Base-by-base conservation (phyloP, 495 filamentous ascomycete species). In the Wilcoxina mikolae region DNA sequence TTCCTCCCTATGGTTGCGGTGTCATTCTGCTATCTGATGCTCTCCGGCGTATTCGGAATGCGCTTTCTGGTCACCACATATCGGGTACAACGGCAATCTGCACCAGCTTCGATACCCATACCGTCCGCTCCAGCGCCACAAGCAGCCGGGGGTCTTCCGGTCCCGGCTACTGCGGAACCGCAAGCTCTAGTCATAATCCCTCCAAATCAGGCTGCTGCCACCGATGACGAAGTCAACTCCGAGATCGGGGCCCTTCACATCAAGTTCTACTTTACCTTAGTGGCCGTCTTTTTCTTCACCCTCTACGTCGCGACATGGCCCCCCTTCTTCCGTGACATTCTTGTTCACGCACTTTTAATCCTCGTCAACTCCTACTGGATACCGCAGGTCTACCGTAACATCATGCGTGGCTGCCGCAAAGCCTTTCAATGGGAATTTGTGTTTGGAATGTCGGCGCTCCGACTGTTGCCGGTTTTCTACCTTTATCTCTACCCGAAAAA, bases 341-440 rank as follows among this genome's bases (percentile, higher is more conserved):
- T 90, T 69, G 75, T 82, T 58, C 82, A 87, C 65, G 55, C 70
- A 2, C 61, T 93, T 3, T 69, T 77, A 22, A 77, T 85, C 56
- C 55, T 76, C 56, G 94, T 94, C 58, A 77, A 94, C 27, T 94
- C 88, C 20, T 83, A 94, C 65, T 95, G 90, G 90, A 57, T 77
- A 0, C 91, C 91, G 0, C 91, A 98, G 65, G 88, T 95, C 60
- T 78, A 82, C 59, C 82, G 91, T 42, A 98, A 98, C 68, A 71
- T 87, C 43, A 79, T 84, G 68, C 83, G 91, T 23, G 95, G 95
- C 68, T 93, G 86, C 66, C 84, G 90, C 28, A 84, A 85, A 61
- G 86, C 88, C 1, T 73, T 95, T 3, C 74, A 79, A 3, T 94
- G 87, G 87, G 80, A 84, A 43, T 98, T 88, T 64, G 80, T 95